Evolutionary conservation across 192 early-diverging fungal species (phyloP).

Genomic region (Coemansia sp.): DNA sequence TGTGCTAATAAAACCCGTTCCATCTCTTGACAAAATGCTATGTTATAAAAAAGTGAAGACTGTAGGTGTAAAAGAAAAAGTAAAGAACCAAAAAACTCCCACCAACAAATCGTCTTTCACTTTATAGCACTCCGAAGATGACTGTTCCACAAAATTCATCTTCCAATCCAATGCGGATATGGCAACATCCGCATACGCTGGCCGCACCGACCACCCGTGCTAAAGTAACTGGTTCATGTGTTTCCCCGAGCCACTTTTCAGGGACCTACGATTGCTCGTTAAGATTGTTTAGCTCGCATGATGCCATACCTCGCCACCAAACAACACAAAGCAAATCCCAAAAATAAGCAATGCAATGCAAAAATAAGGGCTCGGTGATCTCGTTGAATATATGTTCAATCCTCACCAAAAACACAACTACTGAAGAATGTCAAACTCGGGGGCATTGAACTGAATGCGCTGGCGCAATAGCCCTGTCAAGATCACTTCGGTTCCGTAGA

Average conservation of each 20-base stretch:
- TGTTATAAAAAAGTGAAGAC: background rate
- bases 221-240: background rate
- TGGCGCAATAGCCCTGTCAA: constrained; percentile 43
- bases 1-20: too few relatives aligned
- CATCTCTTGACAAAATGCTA: background rate
- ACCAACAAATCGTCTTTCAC: background rate
- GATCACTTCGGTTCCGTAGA: constrained; percentile 34
- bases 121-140: background rate
- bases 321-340: background rate
- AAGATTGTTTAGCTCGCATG: too few relatives aligned
- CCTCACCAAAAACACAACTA: background rate
- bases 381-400: too few relatives aligned
- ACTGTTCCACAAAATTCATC: background rate
- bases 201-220: background rate
- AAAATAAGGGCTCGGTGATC: too few relatives aligned
- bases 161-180: background rate
- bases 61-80: background rate
- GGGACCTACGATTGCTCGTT: too few relatives aligned
- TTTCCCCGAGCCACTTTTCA: background rate
- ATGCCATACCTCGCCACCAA: too few relatives aligned
- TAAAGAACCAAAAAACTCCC: background rate
- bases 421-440: constrained; percentile 13
- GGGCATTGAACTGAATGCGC: constrained; percentile 17
- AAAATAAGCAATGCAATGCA: background rate
- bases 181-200: background rate